These are phyloP conservation scores for Umbelopsis sp. DNA, from an alignment of 192 early-diverging fungal genomes.

Conservation along the genomic window DNA sequence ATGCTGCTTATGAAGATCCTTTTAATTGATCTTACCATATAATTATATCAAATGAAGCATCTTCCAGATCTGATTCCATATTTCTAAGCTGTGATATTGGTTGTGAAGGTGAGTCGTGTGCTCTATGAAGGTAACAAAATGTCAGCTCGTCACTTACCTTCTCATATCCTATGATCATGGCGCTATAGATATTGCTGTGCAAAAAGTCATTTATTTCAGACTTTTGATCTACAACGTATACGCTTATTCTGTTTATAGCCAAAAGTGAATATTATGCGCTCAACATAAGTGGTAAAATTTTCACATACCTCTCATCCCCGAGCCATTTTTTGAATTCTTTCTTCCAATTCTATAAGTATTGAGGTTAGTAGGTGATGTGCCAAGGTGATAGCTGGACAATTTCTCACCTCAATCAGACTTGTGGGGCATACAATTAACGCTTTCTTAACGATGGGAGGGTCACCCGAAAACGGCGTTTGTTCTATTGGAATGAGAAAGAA, in stretches of 20 bases:
- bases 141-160: conserved; percentile 25
- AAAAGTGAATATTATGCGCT: not conserved
- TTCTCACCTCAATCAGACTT: conserved; percentile 38
- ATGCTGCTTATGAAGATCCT: not conserved
- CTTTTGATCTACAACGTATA: conserved; percentile 48
- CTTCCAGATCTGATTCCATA: conserved; percentile 38
- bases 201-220: conserved; percentile 46
- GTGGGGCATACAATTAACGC: conserved; percentile 55
- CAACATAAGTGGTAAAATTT: not conserved
- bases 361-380: not conserved
- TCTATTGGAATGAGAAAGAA: conserved; percentile 23
- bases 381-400: not conserved
- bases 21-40: conserved; percentile 32
- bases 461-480: conserved; percentile 47
- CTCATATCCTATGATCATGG: conserved; percentile 58
- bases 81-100: conserved; percentile 25
- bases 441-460: conserved; percentile 36
- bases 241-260: conserved; percentile 29
- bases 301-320: conserved; percentile 40
- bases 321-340: conserved; percentile 61
- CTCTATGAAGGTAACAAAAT: not conserved
- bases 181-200: conserved; percentile 44
- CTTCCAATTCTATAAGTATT: conserved; percentile 46
- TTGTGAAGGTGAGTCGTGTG: not conserved
- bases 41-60: conserved; percentile 38